phyloP scores from a whole-genome alignment of 2,329 filamentous ascomycete genomes.

The Diaporthe sp. region DNA sequence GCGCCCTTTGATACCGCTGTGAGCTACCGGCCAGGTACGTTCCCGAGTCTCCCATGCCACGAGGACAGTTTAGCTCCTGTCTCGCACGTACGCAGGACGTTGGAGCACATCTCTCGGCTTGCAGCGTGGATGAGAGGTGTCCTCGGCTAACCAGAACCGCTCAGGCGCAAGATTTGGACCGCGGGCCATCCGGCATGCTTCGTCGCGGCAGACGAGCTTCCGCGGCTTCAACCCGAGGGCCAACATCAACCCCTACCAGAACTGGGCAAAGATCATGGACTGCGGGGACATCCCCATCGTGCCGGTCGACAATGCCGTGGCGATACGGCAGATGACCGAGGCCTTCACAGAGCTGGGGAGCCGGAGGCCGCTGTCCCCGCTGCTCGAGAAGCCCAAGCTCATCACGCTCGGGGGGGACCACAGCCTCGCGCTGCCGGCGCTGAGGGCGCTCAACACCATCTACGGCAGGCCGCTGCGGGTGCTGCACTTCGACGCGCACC shows the following conservation, averaged over 20 bases:
- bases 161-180: conserved; percentile 85
- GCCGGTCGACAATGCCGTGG: conserved; percentile 87
- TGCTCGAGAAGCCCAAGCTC: conserved; percentile 64
- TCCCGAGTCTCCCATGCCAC: not conserved
- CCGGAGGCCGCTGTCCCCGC: conserved; percentile 52
- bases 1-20: conserved; percentile 83
- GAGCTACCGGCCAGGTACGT: conserved; percentile 75
- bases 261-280: conserved; percentile 85
- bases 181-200: conserved; percentile 87
- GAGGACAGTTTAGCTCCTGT: not conserved
- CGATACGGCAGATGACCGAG: conserved; percentile 85
- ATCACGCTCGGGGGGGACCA: conserved; percentile 83
- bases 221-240: conserved; percentile 88
- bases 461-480: conserved; percentile 76
- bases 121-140: not conserved
- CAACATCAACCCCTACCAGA: conserved; percentile 84
- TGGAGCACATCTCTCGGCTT: not conserved
- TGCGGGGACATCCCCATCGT: conserved; percentile 92
- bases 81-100: too few relatives aligned
- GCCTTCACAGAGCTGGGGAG: conserved; percentile 79
- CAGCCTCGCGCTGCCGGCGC: conserved; percentile 77
- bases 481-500: conserved; percentile 82
- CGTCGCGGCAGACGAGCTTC: conserved; percentile 83
- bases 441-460: conserved; percentile 74
- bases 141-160: not conserved